These are phyloP conservation scores for Arctium minus DNA, from an alignment of 129 eudicot species.

Conservation along the genomic window DNA sequence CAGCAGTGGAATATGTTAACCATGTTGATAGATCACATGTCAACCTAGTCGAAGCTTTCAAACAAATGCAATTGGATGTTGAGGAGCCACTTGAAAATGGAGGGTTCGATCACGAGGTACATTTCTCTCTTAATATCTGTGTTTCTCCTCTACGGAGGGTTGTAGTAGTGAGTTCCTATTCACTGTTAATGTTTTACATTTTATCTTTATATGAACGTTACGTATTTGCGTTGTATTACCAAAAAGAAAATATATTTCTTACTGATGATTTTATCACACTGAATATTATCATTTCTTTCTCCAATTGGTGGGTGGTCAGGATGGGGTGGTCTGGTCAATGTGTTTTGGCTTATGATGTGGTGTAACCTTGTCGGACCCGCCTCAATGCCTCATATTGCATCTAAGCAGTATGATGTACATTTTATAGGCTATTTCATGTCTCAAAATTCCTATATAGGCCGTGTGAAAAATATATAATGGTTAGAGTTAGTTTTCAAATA, in stretches of 20 bases:
- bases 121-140: not conserved
- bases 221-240: not conserved
- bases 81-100: slow-evolving; percentile 84
- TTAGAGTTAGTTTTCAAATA: not conserved
- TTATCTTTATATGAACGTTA: not conserved
- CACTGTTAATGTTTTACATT: not conserved
- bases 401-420: slow-evolving; percentile 2
- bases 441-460: not conserved
- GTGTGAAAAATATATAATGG: slow-evolving; percentile 2
- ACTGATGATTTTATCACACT: not conserved
- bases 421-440: not conserved
- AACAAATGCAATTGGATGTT: slow-evolving; percentile 74
- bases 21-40: slow-evolving; percentile 71
- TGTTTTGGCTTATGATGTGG: not conserved
- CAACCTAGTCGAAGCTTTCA: slow-evolving; percentile 79
- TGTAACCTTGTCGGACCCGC: not conserved
- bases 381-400: not conserved
- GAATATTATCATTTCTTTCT: not conserved
- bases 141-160: not conserved
- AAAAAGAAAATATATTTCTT: not conserved
- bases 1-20: slow-evolving; percentile 75
- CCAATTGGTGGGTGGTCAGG: not conserved
- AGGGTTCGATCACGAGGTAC: slow-evolving; percentile 71
- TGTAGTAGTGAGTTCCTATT: not conserved
- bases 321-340: not conserved